Percentiles rank a stretch among this genome's conserved stretches.
These are phyloP conservation scores for Saccharum officinarum DNA, from an alignment of 176 grass and related monocot species.

Conservation along the genomic window DNA sequence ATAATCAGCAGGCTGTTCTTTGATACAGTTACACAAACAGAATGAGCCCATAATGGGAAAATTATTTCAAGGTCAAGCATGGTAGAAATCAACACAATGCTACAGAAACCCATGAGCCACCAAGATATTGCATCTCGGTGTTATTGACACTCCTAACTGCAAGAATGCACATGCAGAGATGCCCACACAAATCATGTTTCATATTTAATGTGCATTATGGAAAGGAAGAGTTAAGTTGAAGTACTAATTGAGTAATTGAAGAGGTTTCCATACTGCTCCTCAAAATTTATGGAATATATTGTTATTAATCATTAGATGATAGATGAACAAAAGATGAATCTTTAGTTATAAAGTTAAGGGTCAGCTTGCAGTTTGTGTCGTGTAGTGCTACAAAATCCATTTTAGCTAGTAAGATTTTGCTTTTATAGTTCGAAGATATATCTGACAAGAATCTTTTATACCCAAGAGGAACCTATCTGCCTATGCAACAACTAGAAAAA, in stretches of 20 bases:
- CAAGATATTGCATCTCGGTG: neutral
- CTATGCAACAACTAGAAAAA: neutral
- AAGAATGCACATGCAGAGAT: neutral
- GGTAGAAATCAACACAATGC: neutral
- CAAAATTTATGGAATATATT: neutral
- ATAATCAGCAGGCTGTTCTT: conserved; percentile 10
- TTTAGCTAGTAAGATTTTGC: neutral
- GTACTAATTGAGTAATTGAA: neutral
- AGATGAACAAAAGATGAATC: neutral
- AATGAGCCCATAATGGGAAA: neutral
- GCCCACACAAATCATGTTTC: neutral
- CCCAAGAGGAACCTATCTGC: neutral
- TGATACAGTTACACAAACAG: conserved; percentile 19
- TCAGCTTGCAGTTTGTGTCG: neutral
- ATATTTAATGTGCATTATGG: neutral
- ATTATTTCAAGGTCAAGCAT: conserved; percentile 4
- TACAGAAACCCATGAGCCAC: neutral
- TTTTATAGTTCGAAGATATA: neutral
- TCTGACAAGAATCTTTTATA: neutral
- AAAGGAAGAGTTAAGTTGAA: neutral
- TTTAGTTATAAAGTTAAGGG: neutral
- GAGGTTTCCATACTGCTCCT: neutral
- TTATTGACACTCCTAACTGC: neutral
- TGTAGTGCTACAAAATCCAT: neutral
- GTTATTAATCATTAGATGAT: neutral